Percentiles rank a stretch among this genome's conserved stretches.
These are phyloP conservation scores for Cinchona pubescens DNA, from an alignment of 257 asterid genomes.

Conservation along the genomic window DNA sequence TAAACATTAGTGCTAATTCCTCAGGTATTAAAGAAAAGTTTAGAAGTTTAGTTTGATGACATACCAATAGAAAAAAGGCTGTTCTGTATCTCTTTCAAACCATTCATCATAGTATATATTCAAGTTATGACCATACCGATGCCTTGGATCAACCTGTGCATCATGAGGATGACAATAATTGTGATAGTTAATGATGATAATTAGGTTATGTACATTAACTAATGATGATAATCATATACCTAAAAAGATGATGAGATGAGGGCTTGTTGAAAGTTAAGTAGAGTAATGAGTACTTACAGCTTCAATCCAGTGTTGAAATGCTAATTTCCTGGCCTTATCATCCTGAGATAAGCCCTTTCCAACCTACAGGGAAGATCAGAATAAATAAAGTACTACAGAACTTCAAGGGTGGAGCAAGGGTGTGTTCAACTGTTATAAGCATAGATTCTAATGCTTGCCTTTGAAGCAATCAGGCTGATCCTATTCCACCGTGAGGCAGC, in stretches of 20 bases:
- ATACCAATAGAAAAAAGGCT: slow-evolving; percentile 42
- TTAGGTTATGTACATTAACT: too few species aligned
- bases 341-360: slow-evolving; percentile 34
- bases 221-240: too few species aligned
- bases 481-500: slow-evolving; percentile 32
- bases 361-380: slow-evolving; percentile 12
- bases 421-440: background rate
- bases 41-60: background rate
- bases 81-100: slow-evolving; percentile 23
- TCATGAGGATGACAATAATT: background rate
- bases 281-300: slow-evolving; percentile 21
- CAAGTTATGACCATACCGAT: slow-evolving; percentile 36
- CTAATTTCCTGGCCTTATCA: slow-evolving; percentile 24
- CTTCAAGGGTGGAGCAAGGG: background rate
- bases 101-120: slow-evolving; percentile 26
- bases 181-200: background rate
- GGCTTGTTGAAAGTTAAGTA: background rate
- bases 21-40: background rate
- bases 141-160: slow-evolving; percentile 31
- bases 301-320: slow-evolving; percentile 27
- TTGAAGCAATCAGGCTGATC: slow-evolving; percentile 30
- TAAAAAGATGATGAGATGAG: background rate
- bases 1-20: background rate
- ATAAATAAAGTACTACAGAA: background rate
- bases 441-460: slow-evolving; percentile 1